These are phyloP conservation scores for Diplodia seriata DNA, from an alignment of 2,329 filamentous ascomycete species.

Conservation along the genomic window DNA sequence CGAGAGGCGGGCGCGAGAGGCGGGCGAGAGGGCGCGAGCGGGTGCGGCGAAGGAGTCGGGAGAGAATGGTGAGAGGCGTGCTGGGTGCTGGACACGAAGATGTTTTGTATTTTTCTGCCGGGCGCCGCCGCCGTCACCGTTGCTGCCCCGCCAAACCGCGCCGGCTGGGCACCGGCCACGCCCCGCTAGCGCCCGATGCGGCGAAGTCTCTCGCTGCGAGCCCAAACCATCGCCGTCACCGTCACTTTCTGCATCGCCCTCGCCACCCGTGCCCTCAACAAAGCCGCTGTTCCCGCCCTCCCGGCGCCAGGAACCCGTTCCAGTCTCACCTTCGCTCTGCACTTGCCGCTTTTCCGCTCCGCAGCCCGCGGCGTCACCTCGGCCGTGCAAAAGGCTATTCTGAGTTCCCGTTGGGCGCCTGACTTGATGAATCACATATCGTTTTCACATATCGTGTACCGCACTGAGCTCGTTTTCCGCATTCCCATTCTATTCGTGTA, in stretches of 20 bases:
- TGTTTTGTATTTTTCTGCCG: constrained; percentile 31
- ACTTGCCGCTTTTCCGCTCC: neutral
- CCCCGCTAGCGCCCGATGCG: constrained; percentile 9
- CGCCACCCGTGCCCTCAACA: neutral
- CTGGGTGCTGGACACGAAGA: neutral
- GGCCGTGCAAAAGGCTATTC: constrained; percentile 11
- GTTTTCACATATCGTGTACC: too few relatives aligned
- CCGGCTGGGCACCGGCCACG: neutral
- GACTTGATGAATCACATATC: too few relatives aligned
- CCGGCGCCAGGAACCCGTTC: constrained; percentile 4
- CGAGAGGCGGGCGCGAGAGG: neutral
- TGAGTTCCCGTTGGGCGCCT: too few relatives aligned
- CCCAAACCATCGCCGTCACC: too few relatives aligned
- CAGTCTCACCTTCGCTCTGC: neutral
- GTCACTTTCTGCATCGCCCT: too few relatives aligned
- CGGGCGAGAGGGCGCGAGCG: constrained; percentile 2
- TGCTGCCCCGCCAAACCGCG: constrained; percentile 7
- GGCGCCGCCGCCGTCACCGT: constrained; percentile 8
- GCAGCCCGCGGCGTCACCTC: neutral
- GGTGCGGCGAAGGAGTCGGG: constrained; percentile 14
- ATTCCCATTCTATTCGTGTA: too few relatives aligned
- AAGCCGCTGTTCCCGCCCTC: constrained; percentile 10
- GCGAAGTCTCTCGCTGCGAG: too few relatives aligned
- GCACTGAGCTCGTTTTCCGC: too few relatives aligned
- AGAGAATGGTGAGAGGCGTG: constrained; percentile 19